phyloP scores from a whole-genome alignment of 768 basidiomycete species.

The Suillus paluster region DNA sequence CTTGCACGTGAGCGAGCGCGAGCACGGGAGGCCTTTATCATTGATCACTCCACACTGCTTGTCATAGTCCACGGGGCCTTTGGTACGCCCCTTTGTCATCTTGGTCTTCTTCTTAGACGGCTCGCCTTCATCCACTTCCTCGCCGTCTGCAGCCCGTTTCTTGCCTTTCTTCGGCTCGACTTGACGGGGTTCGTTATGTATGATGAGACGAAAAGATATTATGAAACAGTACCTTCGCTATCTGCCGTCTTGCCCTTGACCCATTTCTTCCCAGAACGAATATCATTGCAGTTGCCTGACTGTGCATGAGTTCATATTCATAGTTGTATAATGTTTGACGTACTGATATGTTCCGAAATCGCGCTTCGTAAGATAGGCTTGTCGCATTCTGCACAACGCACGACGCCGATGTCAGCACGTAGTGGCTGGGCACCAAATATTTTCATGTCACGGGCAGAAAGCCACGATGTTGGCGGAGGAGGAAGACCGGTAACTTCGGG shows the following conservation, averaged over 20 bases:
- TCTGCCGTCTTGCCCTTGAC: constrained; percentile 57
- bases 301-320: constrained; percentile 12
- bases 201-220: constrained; percentile 7
- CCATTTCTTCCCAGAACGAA: constrained; percentile 58
- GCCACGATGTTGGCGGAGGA: constrained; percentile 84
- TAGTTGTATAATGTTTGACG: constrained; percentile 22
- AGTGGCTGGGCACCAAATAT: constrained; percentile 82
- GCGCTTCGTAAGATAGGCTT: constrained; percentile 83
- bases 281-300: constrained; percentile 64
- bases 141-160: constrained; percentile 84
- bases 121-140: constrained; percentile 62
- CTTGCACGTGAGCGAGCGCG: constrained; percentile 96
- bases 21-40: constrained; percentile 91
- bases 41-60: constrained; percentile 97
- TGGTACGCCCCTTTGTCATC: constrained; percentile 76
- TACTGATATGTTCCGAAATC: constrained; percentile 77
- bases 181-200: constrained; percentile 13
- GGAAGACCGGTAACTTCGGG: constrained; percentile 49
- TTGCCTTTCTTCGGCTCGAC: constrained; percentile 59
- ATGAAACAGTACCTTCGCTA: constrained; percentile 45
- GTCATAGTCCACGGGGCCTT: constrained; percentile 89
- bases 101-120: constrained; percentile 85
- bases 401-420: constrained; percentile 63
- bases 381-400: constrained; percentile 79
- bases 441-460: constrained; percentile 87